Percentiles rank a stretch among this genome's conserved stretches.
Evolutionary conservation across 495 filamentous ascomycete species (phyloP).

Genomic region (Tuber umbilicatum): DNA sequence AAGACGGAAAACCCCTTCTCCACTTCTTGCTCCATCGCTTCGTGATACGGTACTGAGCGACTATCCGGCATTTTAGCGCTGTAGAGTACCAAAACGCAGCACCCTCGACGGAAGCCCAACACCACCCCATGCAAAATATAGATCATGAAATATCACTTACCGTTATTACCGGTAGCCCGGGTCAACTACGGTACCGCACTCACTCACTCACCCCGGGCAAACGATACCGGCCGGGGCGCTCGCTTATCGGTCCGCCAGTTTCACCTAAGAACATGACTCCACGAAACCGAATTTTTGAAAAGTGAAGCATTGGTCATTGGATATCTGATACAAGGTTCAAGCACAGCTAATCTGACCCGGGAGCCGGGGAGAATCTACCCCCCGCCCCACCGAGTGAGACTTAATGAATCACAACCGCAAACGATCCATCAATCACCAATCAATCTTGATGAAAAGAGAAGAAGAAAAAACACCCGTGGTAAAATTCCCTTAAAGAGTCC

Average conservation of each 20-base stretch:
- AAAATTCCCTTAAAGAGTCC: neutral
- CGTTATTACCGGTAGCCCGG: too few relatives aligned
- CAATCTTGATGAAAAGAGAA: neutral
- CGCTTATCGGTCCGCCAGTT: neutral
- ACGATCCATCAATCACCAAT: neutral
- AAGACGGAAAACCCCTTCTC: too few relatives aligned
- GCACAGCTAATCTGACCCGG: neutral
- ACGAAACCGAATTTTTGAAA: neutral
- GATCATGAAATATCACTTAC: neutral
- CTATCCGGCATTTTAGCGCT: too few relatives aligned
- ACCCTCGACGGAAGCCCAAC: too few relatives aligned
- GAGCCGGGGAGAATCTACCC: neutral
- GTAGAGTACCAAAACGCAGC: too few relatives aligned
- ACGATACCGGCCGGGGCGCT: neutral
- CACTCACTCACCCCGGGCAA: neutral
- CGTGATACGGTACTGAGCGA: too few relatives aligned
- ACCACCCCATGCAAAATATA: too few relatives aligned
- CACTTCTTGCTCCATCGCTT: too few relatives aligned
- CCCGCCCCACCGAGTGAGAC: conserved; percentile 16
- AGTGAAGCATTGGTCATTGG: neutral
- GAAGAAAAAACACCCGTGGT: neutral
- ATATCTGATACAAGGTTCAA: neutral
- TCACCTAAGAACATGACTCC: neutral
- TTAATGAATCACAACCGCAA: conserved; percentile 11
- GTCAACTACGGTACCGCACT: too few relatives aligned